Evolutionary conservation across 2,329 filamentous ascomycete genomes (phyloP).

Genomic region (Colletotrichum tamarilloi): DNA sequence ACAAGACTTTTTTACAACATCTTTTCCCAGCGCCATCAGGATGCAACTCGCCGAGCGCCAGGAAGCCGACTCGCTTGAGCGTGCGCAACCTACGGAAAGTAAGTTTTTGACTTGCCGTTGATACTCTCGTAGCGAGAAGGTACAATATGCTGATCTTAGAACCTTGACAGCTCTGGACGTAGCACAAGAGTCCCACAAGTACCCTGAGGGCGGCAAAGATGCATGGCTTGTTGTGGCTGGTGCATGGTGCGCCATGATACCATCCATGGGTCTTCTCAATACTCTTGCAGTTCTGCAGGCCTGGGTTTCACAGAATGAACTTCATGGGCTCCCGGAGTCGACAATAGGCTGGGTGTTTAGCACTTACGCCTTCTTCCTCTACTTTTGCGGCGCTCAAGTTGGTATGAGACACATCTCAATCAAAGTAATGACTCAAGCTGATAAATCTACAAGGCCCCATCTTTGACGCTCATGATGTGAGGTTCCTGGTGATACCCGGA

Average conservation of each 20-base stretch:
- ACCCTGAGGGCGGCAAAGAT: slow-evolving; percentile 75
- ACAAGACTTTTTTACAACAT: background rate
- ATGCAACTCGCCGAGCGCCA: background rate
- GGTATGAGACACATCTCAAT: slow-evolving; percentile 43
- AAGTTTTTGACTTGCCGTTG: background rate
- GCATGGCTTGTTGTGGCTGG: slow-evolving; percentile 80
- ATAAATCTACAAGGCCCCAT: slow-evolving; percentile 60
- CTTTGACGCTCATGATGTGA: slow-evolving; percentile 76
- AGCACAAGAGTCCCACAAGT: slow-evolving; percentile 44
- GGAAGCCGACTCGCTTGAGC: background rate
- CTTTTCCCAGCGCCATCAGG: background rate
- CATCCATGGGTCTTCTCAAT: slow-evolving; percentile 75
- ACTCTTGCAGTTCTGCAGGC: slow-evolving; percentile 74
- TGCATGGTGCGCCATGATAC: slow-evolving; percentile 73
- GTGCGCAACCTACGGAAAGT: background rate
- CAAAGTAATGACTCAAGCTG: background rate
- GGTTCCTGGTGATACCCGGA: slow-evolving; percentile 67
- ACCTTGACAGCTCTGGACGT: background rate
- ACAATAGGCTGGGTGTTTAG: slow-evolving; percentile 80
- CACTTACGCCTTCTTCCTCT: slow-evolving; percentile 76
- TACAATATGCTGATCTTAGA: background rate
- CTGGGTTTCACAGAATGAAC: slow-evolving; percentile 73
- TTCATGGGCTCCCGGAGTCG: slow-evolving; percentile 67
- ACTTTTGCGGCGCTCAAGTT: slow-evolving; percentile 78
- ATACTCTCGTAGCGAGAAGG: background rate